Evolutionary conservation across 441 rosid species (phyloP).

Genomic region (Gossypium aridum): DNA sequence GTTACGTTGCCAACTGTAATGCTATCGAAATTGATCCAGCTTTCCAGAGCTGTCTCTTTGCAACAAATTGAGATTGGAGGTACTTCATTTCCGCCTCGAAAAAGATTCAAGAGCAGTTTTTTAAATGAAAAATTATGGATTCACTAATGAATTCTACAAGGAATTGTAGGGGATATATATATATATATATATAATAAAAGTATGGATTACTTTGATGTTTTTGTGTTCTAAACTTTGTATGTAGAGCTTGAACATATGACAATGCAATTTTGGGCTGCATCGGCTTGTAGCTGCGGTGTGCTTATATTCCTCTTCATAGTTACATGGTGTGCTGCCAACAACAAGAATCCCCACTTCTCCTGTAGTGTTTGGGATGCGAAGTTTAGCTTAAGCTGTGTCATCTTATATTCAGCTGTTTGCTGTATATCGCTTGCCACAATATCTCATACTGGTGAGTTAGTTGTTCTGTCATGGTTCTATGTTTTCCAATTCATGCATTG

Average conservation of each 20-base stretch:
- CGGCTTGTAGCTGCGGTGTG: slow-evolving; percentile 58
- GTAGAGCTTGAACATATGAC: slow-evolving; percentile 66
- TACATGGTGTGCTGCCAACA: slow-evolving; percentile 24
- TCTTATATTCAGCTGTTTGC: slow-evolving; percentile 44
- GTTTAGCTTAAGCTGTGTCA: slow-evolving; percentile 37
- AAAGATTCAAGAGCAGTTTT: neutral
- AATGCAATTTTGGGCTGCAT: slow-evolving; percentile 79
- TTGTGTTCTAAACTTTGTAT: neutral
- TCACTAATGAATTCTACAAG: too few relatives aligned
- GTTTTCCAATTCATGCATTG: neutral
- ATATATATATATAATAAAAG: too few relatives aligned
- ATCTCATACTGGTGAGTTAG: slow-evolving; percentile 48
- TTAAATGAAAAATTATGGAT: too few relatives aligned
- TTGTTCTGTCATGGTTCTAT: neutral
- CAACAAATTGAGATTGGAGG: slow-evolving; percentile 53
- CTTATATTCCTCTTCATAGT: slow-evolving; percentile 50
- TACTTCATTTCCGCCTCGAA: slow-evolving; percentile 12
- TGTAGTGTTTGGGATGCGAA: slow-evolving; percentile 31
- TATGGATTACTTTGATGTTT: slow-evolving; percentile 3
- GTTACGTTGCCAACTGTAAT: slow-evolving; percentile 76
- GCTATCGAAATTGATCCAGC: slow-evolving; percentile 70
- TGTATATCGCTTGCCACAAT: slow-evolving; percentile 48
- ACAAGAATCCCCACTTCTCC: slow-evolving; percentile 18
- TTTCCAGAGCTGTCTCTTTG: slow-evolving; percentile 51
- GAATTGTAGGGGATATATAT: too few relatives aligned